These are phyloP conservation scores for Penicillium sp. DNA, from an alignment of 2,329 filamentous ascomycete genomes.

Conservation along the genomic window DNA sequence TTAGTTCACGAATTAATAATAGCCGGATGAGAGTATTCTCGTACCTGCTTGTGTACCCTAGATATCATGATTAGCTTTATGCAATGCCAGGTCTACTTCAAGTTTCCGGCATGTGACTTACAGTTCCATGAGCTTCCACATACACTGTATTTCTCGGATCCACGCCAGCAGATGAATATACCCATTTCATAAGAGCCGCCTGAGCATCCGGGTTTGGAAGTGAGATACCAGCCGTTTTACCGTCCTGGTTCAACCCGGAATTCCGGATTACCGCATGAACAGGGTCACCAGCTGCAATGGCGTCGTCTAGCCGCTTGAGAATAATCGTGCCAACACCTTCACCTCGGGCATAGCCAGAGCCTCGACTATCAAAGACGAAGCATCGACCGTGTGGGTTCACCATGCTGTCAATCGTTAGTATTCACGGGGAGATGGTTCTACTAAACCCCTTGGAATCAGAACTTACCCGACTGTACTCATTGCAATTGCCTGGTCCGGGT, in stretches of 20 bases:
- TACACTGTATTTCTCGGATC: constrained; percentile 29
- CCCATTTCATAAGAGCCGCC: not conserved
- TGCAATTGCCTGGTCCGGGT: constrained; percentile 7
- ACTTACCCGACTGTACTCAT: constrained; percentile 1
- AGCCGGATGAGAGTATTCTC: not conserved
- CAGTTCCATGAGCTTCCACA: constrained; percentile 34
- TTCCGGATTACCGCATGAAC: constrained; percentile 42
- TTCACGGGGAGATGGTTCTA: not conserved
- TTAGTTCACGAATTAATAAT: not conserved
- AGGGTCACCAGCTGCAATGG: constrained; percentile 43
- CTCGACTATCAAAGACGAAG: constrained; percentile 39
- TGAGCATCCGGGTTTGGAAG: constrained; percentile 1
- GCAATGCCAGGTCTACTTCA: not conserved
- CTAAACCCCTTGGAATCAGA: too few species aligned
- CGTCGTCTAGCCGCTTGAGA: constrained; percentile 43
- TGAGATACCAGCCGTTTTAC: constrained; percentile 45
- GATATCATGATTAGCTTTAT: not conserved
- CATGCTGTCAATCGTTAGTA: constrained; percentile 11
- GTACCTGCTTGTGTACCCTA: constrained; percentile 23
- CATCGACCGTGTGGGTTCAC: constrained; percentile 12
- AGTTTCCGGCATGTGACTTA: not conserved
- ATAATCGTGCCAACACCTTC: constrained; percentile 11
- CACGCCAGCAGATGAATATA: not conserved
- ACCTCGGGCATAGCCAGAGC: constrained; percentile 8
- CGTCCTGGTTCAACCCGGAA: constrained; percentile 47